Evolutionary conservation across 768 basidiomycete genomes (phyloP), one percentile per base, ranked within the genome.

Genomic region (Leucocoprinus birnbaumii): DNA sequence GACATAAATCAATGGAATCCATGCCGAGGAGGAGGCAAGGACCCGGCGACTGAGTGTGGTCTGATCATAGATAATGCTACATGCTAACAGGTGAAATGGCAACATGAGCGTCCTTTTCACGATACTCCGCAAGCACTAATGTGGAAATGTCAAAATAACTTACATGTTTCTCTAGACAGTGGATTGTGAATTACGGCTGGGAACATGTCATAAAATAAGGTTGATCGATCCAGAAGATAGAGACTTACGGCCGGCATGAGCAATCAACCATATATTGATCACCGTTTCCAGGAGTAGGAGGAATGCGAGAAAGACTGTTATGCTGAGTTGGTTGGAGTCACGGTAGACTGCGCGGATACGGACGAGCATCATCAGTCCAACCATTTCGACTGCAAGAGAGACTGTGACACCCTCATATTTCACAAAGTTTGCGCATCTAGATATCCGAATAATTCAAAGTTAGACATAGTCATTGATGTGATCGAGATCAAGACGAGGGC

Each of bases 241-340:
- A 34, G 42, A 64, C 81, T 9, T 57, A 86, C 85, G 69, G 69
- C 73, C 58, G 1, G 75, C 83, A 14, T 67, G 59, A 22, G 73
- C 72, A 18, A 87, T 68, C n/a, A 87, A 66, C 78, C 78, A 86
- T 0, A 72, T 71, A 56, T 82, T 84, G 59, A 80, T 63, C 3
- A 60, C 66, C 18, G 78, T 69, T 66, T 80, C 77, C 22, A 74
- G 51, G 13, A 75, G 6, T 37, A 83, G 73, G 7, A 85, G 47
- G 40, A 63, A 10, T 51, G 67, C 62, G 50, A 72, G 58, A 16
- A 60, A 26, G 56, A 61, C 58, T 53, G 67, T 58, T 31, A 73
- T 64, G 63, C 65, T 65, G 51, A 62, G 64, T 14, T 70, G 68
- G 25, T 61, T 57, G 16, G 68, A 65, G 53, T n/a, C n/a, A n/a